Percentiles rank a stretch among this genome's conserved stretches.
Evolutionary conservation across 805 yeast species (phyloP).

Genomic region (Kodamaea nitidulidarum): DNA sequence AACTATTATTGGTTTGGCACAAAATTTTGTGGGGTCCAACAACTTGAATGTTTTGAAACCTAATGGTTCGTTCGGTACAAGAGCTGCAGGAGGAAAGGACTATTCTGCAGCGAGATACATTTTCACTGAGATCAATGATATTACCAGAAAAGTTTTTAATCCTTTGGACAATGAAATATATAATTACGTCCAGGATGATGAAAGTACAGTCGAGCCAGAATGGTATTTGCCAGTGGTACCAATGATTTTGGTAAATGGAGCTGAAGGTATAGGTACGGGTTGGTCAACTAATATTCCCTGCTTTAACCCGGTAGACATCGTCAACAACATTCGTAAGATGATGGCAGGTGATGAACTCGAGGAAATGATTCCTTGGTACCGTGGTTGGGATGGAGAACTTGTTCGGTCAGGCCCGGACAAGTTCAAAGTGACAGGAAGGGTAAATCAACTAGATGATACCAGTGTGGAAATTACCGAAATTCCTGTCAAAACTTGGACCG

Average conservation of each 20-base stretch:
- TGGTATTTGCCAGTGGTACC: slow-evolving; percentile 95
- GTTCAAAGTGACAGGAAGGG: slow-evolving; percentile 72
- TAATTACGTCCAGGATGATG: slow-evolving; percentile 86
- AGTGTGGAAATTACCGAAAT: slow-evolving; percentile 87
- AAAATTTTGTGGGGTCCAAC: slow-evolving; percentile 89
- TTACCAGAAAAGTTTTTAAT: slow-evolving; percentile 74
- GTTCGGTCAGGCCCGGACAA: slow-evolving; percentile 62
- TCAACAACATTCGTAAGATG: slow-evolving; percentile 64
- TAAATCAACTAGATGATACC: slow-evolving; percentile 74
- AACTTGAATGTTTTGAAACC: slow-evolving; percentile 83
- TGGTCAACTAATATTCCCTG: slow-evolving; percentile 95
- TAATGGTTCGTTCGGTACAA: slow-evolving; percentile 92
- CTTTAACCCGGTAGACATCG: slow-evolving; percentile 82
- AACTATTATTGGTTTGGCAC: slow-evolving; percentile 92
- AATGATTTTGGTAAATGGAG: slow-evolving; percentile 90
- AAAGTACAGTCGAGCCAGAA: slow-evolving; percentile 88
- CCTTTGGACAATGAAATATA: slow-evolving; percentile 75
- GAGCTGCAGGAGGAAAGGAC: slow-evolving; percentile 97
- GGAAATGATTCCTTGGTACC: slow-evolving; percentile 88
- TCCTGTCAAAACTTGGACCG: slow-evolving; percentile 91
- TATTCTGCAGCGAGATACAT: slow-evolving; percentile 98
- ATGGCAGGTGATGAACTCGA: slow-evolving; percentile 68
- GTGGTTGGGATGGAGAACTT: slow-evolving; percentile 89
- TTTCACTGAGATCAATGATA: slow-evolving; percentile 73
- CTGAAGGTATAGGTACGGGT: slow-evolving; percentile 98